Percentiles rank a stretch among this genome's conserved stretches.
Evolutionary conservation across 2,329 filamentous ascomycete genomes (phyloP).

Genomic region (Neopestalotiopsis sp.): DNA sequence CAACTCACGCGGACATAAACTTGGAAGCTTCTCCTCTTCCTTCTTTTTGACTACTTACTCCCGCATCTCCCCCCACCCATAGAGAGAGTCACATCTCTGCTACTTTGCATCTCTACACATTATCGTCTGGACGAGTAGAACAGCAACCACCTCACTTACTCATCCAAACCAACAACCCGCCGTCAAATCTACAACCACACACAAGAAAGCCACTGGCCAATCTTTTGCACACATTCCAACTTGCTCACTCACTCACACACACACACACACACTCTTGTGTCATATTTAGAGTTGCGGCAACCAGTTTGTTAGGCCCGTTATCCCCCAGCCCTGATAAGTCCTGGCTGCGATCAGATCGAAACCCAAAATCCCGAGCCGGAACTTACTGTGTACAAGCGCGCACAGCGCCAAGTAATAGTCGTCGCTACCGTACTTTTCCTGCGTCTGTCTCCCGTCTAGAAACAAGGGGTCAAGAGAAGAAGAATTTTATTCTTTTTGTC

Average conservation of each 20-base stretch:
- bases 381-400: slow-evolving; percentile 8
- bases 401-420: slow-evolving; percentile 13
- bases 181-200: neutral
- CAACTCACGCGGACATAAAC: neutral
- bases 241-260: neutral
- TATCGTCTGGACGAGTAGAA: neutral
- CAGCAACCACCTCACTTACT: neutral
- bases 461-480: neutral
- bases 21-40: neutral
- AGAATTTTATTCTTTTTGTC: neutral
- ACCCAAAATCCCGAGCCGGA: slow-evolving; percentile 5
- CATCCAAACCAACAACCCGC: neutral
- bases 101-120: neutral
- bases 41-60: neutral
- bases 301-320: neutral
- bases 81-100: neutral
- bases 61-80: neutral
- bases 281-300: slow-evolving; percentile 7
- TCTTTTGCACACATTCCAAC: neutral
- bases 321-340: neutral
- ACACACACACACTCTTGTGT: neutral
- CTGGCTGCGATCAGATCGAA: slow-evolving; percentile 6
- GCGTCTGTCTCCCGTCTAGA: neutral
- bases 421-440: slow-evolving; percentile 7
- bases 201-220: neutral